Conservation (phyloP, 805 yeast species). For the Lachancea quebecensis region DNA sequence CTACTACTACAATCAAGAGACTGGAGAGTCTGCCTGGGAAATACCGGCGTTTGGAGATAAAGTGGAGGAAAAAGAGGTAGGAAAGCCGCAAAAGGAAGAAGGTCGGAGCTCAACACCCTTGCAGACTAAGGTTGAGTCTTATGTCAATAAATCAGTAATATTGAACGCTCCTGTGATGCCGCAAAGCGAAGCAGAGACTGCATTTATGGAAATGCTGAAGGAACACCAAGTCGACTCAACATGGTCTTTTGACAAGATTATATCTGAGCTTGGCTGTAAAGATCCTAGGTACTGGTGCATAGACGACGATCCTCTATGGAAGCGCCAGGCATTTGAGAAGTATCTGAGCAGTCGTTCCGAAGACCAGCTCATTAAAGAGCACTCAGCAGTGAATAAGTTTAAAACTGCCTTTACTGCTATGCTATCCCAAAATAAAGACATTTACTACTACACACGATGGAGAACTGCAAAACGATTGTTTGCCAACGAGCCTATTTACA, state of each 20-base stretch:
- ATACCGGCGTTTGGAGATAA: conserved; percentile 40
- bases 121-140: conserved; percentile 5
- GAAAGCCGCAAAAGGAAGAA: neutral
- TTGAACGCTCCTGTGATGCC: conserved; percentile 22
- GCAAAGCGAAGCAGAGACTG: conserved; percentile 35
- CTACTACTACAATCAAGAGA: conserved; percentile 61
- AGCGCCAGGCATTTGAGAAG: conserved; percentile 59
- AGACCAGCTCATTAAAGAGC: conserved; percentile 47
- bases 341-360: conserved; percentile 46
- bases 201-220: conserved; percentile 47
- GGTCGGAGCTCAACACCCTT: neutral
- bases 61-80: conserved; percentile 6
- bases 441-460: conserved; percentile 62
- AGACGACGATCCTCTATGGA: conserved; percentile 47
- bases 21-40: conserved; percentile 75
- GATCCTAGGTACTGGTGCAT: conserved; percentile 66
- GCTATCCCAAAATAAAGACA: conserved; percentile 36
- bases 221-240: conserved; percentile 57
- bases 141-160: conserved; percentile 24
- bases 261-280: conserved; percentile 44
- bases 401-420: conserved; percentile 46
- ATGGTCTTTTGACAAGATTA: conserved; percentile 67
- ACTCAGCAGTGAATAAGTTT: conserved; percentile 48
- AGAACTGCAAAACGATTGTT: conserved; percentile 44
- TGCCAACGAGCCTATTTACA: conserved; percentile 58